Base-by-base conservation (phyloP, 176 grass and related monocot species). In the Phoenix roebelenii region DNA sequence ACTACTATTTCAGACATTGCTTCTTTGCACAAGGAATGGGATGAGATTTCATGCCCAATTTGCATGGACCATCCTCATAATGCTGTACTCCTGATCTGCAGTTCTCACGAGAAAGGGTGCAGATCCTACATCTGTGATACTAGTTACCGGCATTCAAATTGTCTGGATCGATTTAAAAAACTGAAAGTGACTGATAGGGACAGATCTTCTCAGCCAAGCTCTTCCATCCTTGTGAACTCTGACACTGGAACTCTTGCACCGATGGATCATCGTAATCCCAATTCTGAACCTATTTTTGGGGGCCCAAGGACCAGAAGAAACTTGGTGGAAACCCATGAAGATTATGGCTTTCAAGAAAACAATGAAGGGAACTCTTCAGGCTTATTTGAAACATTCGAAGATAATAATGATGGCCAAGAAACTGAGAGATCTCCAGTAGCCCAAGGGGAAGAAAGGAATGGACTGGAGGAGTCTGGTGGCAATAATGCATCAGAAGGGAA, bases 41-140 rank as follows among this genome's bases (percentile, higher is more conserved):
- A 92, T 65, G 89, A 89, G 71, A 82, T 65, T 72, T 85, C 82
- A 74, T 98, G 88, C 81, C 84, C 93, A 72, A 92, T 97, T 80
- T 97, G 93, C 83, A 92, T 97, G 93, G 93, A 97, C 70, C 84
- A 97, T 82, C 93, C 93, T 16, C 93, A 98, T 84, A 98, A 98
- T 70, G 62, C 93, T 54, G 88, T 98, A 75, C 83, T 85, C 75
- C 84, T 98, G 62, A 63, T 83, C 60, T 98, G 93, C 84, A 80
- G 76, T 73, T 98, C 93, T 51, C 78, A 67, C 59, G 85, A 91
- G 54, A 97, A 97, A 76, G 87, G 87, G 54, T 98, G 93, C 71
- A 80, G 78, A 74, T 88, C 80, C 80, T 92, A 98, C 61, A 77
- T 98, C 59, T 98, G 93, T 80, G 89, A 98, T 70, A 92, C 93